Percentiles rank a stretch among this genome's conserved stretches.
phyloP scores from a whole-genome alignment of 75 land plant genomes.

The Cunninghamia lanceolata region DNA sequence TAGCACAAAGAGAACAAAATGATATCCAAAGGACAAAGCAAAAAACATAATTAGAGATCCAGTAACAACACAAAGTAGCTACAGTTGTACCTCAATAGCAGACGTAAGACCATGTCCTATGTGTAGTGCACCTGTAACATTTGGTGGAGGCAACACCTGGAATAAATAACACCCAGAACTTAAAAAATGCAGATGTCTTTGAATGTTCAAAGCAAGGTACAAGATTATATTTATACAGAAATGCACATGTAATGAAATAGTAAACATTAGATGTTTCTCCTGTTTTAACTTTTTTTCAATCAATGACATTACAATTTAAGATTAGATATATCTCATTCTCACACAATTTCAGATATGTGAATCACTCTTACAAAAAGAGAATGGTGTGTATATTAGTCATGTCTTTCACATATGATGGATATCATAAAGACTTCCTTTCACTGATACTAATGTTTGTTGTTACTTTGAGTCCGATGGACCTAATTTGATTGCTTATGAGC shows the following conservation, averaged over 20 bases:
- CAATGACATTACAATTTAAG: background rate
- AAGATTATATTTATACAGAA: background rate
- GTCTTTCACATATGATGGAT: background rate
- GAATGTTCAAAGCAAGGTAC: background rate
- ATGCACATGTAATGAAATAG: background rate
- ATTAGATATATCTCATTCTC: background rate
- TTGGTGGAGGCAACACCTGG: constrained; percentile 95
- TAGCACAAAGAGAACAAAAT: constrained; percentile 1
- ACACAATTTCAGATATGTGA: background rate
- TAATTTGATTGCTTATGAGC: no score
- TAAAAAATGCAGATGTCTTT: background rate
- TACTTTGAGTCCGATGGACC: no score
- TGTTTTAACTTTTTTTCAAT: background rate
- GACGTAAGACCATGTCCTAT: constrained; percentile 96
- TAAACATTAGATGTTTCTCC: background rate
- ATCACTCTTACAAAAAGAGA: background rate
- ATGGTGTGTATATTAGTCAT: background rate
- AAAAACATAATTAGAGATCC: background rate
- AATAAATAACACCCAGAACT: background rate
- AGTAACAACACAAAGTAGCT: background rate
- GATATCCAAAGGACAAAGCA: background rate
- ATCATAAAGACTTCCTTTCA: background rate
- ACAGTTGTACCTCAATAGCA: constrained; percentile 65
- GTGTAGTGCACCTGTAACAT: constrained; percentile 95
- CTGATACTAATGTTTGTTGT: background rate